Percentiles rank a stretch among this genome's conserved stretches.
Evolutionary conservation across 2,329 filamentous ascomycete species (phyloP).

Genomic region (Fusarium redolens): DNA sequence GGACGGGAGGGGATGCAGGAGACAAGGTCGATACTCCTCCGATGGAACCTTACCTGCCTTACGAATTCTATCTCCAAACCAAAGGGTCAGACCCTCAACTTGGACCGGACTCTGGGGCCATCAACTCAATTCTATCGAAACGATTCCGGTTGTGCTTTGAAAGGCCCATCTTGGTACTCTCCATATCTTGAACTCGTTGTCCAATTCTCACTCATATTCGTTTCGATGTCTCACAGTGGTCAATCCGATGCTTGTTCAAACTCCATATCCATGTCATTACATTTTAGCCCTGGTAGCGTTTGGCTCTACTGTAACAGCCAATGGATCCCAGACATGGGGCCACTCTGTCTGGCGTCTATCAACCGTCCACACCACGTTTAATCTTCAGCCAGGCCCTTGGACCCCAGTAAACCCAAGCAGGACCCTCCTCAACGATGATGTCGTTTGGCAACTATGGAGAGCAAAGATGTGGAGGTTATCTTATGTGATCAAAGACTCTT

Average conservation of each 20-base stretch:
- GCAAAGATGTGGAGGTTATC: neutral
- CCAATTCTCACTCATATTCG: neutral
- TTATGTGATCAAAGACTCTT: neutral
- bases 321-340: constrained; percentile 38
- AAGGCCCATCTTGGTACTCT: neutral
- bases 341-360: constrained; percentile 40
- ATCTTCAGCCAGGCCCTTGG: constrained; percentile 8
- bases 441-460: neutral
- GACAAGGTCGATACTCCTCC: constrained; percentile 18
- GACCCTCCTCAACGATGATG: constrained; percentile 22
- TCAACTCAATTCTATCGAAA: neutral
- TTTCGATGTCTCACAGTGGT: neutral
- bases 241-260: constrained; percentile 3
- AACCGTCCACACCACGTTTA: constrained; percentile 40
- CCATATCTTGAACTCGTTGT: neutral
- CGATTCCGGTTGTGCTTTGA: neutral
- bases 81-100: neutral
- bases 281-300: constrained; percentile 31
- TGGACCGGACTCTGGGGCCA: neutral
- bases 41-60: constrained; percentile 11
- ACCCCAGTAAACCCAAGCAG: constrained; percentile 6
- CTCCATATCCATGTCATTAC: constrained; percentile 29
- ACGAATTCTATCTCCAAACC: neutral
- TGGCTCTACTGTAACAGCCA: constrained; percentile 25
- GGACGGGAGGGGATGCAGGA: constrained; percentile 14